Evolutionary conservation across 2,329 filamentous ascomycete genomes (phyloP), one percentile per base, ranked within the genome.

Genomic region (Botrytis squamosa): DNA sequence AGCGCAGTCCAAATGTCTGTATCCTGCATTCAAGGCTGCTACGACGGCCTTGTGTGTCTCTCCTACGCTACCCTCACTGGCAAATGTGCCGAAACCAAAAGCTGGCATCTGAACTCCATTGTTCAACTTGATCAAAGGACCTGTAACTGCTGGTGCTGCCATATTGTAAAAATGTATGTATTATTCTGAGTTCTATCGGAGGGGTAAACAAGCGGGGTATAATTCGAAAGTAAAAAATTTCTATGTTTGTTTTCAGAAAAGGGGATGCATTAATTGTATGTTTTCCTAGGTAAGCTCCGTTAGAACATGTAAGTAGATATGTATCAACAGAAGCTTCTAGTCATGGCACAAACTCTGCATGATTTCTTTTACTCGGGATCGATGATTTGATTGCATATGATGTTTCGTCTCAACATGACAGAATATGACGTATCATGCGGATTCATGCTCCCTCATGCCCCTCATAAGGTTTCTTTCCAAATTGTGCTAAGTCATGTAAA

Each of bases 1-100:
- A 4, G 92, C 91, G 77, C 89, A 88, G 83, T 94, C 92, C 78
- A 94, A 86, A 76, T 89, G 86, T 78, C 84, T 84, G 81, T 91
- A 94, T 38, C 91, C 92, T 22, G 89, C 82, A 70, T 88, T 86
- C 76, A 94, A 89, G 49, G 92, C 92, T 72, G 83, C 85, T 74
- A 91, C 87, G 25, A 86, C 83, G 8, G 82, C 81, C 65, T 82
- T 78, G 75, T 87, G 83, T 59, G 84, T 80, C 65, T 80, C 83
- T 65, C 84, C 81, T 73, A 80, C 83, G n/a, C 76, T 77, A 59
- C 79, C 80, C 63, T 81, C 76, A 40, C 77, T 76, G 8, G 77
- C 76, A 74, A 77, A 81, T 36, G 79, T 80, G 20, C 85, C 85
- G 70, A 86, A 84, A 40, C 84, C 85, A 42, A 86, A 80, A 74